Percentiles rank a stretch among this genome's conserved stretches.
Evolutionary conservation across 495 filamentous ascomycete genomes (phyloP).

Genomic region (Tuber melanosporum): DNA sequence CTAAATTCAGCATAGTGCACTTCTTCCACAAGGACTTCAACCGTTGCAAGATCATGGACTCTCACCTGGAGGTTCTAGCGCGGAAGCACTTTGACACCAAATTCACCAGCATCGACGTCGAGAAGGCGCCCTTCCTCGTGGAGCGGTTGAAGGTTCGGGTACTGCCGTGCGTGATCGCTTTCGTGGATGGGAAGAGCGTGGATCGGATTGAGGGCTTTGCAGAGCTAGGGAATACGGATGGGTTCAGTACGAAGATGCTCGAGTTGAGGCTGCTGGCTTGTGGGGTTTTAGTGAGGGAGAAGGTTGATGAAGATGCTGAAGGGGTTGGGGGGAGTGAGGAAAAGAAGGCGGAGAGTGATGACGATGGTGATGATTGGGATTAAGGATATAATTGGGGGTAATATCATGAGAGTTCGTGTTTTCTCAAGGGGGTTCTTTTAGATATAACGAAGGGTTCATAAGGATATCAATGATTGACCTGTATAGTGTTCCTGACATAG

Average conservation of each 20-base stretch:
- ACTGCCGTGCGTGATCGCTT: conserved; percentile 68
- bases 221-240: conserved; percentile 58
- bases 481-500: neutral
- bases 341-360: conserved; percentile 46
- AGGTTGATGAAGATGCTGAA: conserved; percentile 47
- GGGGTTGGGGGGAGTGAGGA: conserved; percentile 41
- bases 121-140: conserved; percentile 66
- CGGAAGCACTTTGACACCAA: conserved; percentile 60
- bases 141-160: conserved; percentile 63
- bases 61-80: conserved; percentile 48
- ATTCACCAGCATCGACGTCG: conserved; percentile 63
- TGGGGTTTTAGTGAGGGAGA: conserved; percentile 55
- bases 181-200: conserved; percentile 59
- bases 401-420: neutral
- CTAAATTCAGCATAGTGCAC: conserved; percentile 61
- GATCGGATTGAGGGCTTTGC: conserved; percentile 72
- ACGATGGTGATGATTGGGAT: conserved; percentile 63
- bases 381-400: conserved; percentile 44
- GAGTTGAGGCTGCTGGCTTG: conserved; percentile 57
- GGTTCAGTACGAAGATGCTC: conserved; percentile 57
- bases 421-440: neutral
- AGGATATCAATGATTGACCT: neutral
- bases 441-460: neutral
- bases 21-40: conserved; percentile 71
- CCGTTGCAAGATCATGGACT: conserved; percentile 53